A percentile compares a stretch with the other conserved stretches of the same genome.
phyloP scores from a whole-genome alignment of 2,329 filamentous ascomycete genomes.

The Aspergillus ibericus region DNA sequence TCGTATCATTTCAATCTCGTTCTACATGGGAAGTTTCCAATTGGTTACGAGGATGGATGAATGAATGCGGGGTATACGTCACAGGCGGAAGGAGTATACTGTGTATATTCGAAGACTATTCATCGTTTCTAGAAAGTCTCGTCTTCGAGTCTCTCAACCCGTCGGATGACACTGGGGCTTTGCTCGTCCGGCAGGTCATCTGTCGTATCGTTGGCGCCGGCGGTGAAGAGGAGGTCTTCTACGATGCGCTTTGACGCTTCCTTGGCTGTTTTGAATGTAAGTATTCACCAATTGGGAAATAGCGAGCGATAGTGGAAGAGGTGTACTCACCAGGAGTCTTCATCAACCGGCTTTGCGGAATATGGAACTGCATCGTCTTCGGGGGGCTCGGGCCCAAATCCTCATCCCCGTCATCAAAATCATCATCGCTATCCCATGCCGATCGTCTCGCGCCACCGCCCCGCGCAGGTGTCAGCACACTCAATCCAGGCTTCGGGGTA shows the following conservation, averaged over 20 bases:
- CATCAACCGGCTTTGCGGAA: constrained; percentile 50
- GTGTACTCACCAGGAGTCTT: constrained; percentile 47
- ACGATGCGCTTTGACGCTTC: constrained; percentile 53
- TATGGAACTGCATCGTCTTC: constrained; percentile 63
- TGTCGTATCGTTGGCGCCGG: constrained; percentile 43
- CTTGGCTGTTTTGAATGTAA: constrained; percentile 40
- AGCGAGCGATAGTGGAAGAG: neutral
- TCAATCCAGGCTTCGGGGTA: constrained; percentile 74
- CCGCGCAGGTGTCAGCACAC: constrained; percentile 73
- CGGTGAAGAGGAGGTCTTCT: constrained; percentile 48
- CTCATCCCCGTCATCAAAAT: constrained; percentile 57
- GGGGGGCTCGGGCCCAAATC: constrained; percentile 77
- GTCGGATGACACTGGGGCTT: constrained; percentile 48
- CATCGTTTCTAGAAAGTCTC: constrained; percentile 44
- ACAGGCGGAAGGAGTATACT: neutral
- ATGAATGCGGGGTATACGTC: neutral
- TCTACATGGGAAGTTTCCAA: too few species aligned
- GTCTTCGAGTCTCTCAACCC: constrained; percentile 44
- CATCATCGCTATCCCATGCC: constrained; percentile 72
- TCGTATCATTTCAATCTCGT: too few species aligned
- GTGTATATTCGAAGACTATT: neutral
- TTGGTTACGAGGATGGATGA: too few species aligned
- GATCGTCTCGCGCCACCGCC: constrained; percentile 38
- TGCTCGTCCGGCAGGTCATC: constrained; percentile 40
- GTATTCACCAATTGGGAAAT: neutral